Conservation (phyloP, 1,139 yeast species). For the Ogataea hybrid region DNA sequence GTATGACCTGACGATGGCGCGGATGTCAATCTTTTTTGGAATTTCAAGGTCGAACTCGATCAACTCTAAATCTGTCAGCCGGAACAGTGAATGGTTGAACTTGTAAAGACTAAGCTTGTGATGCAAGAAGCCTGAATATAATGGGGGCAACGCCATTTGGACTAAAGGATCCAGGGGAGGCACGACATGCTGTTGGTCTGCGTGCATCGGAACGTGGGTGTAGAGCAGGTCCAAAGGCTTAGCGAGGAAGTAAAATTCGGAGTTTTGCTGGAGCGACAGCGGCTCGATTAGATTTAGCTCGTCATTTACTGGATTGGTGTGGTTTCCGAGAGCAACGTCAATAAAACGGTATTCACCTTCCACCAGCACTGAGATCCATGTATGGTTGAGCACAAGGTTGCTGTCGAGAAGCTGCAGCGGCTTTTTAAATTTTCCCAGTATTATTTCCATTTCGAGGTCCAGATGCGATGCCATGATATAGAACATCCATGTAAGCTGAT, state of each 20-base stretch:
- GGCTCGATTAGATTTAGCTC: slow-evolving; percentile 20
- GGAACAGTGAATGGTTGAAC: slow-evolving; percentile 75
- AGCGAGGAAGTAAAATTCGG: slow-evolving; percentile 66
- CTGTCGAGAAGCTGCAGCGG: no score
- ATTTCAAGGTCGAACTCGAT: slow-evolving; percentile 74
- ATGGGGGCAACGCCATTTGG: slow-evolving; percentile 78
- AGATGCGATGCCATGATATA: no score
- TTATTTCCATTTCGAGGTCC: no score
- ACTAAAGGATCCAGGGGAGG: slow-evolving; percentile 81
- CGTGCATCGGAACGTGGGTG: slow-evolving; percentile 82
- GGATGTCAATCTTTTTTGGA: slow-evolving; percentile 67
- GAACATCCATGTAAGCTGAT: no score
- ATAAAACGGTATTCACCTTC: slow-evolving; percentile 78
- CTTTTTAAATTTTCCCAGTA: no score
- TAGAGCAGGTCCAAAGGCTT: slow-evolving; percentile 74
- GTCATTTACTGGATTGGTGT: slow-evolving; percentile 42
- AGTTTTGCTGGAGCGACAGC: slow-evolving; percentile 26
- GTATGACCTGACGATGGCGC: slow-evolving; percentile 52
- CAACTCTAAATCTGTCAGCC: slow-evolving; percentile 70
- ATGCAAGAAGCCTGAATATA: slow-evolving; percentile 75
- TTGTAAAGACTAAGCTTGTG: slow-evolving; percentile 58
- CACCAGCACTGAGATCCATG: no score
- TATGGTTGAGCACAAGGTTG: no score
- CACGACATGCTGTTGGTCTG: slow-evolving; percentile 76
- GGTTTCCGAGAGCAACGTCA: slow-evolving; percentile 65